These are phyloP conservation scores for Solanum ossicruentum DNA, from an alignment of 257 asterid species.

Conservation along the genomic window DNA sequence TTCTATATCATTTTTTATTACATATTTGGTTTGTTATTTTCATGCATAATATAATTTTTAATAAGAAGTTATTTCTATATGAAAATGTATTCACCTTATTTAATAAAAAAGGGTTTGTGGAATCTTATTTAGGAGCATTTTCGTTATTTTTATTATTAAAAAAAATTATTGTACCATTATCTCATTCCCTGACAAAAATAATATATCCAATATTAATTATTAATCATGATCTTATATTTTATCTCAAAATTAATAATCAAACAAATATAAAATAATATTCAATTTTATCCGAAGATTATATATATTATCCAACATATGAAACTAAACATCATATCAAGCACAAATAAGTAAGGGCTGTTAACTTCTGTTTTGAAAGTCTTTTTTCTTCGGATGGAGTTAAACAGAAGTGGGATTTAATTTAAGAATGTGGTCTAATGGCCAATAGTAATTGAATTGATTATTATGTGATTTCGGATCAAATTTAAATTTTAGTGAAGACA, in stretches of 20 bases:
- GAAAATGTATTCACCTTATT: neutral
- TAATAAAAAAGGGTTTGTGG: neutral
- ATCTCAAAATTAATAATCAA: neutral
- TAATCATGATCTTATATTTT: neutral
- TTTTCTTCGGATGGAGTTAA: neutral
- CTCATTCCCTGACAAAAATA: neutral
- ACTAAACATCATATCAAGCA: neutral
- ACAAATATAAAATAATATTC: neutral
- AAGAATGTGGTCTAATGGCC: rapidly evolving
- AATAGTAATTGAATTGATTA: neutral
- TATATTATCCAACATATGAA: neutral
- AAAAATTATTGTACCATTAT: neutral
- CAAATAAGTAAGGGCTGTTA: neutral
- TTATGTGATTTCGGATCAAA: rapidly evolving
- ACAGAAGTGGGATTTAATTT: neutral
- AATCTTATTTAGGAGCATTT: too few relatives aligned
- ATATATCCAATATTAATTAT: neutral
- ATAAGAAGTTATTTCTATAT: neutral
- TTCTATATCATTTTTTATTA: neutral
- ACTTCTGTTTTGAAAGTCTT: neutral
- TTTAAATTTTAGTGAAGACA: neutral
- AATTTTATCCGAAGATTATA: neutral
- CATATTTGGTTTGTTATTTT: neutral
- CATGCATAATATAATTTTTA: neutral
- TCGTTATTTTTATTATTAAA: neutral